Base-by-base conservation (phyloP, 192 early-diverging fungal species). In the Linnemannia exigua region DNA sequence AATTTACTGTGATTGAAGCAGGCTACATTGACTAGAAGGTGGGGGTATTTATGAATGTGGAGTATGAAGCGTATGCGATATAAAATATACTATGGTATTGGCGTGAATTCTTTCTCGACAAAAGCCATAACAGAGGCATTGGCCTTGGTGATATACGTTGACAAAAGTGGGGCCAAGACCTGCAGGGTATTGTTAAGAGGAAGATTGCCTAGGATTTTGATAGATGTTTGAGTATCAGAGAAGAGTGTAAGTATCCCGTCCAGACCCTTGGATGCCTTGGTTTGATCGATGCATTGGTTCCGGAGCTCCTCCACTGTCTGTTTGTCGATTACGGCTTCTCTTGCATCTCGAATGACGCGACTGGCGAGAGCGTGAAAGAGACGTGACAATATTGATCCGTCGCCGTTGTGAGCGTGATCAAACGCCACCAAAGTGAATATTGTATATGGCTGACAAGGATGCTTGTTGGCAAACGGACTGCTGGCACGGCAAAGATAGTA, bases 401-500 rank as follows among this genome's bases (percentile, higher is more conserved):
- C 76, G 22, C 76, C 76, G 51, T 78, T 25, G 63, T 71, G 67
- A 46, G 69, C 67, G 25, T 77, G 67, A 52, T 77, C 76, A 77
- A 77, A 77, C 35, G 67, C 76, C 41, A 70, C 76, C 67, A 77
- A 74, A 35, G 54, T 77, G 70, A 73, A 83, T 58, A 83, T 76
- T 36, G 75, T 83, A 68, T 77, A 83, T 69, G 81, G 75, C 44
- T 83, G 81, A 15, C 75, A 77, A 44, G 70, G 76, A 66, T 77
- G 75, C 48, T 69, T 61, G 28, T 73, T 46, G 72, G 81, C 70
- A 46, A 83, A 76, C 54, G 69, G 68, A 73, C 81, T 77, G 63
- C 74, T 76, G 54, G 70, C 80, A 72, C 69, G 80, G 63, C 74
- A 77, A 77, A 83, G 75, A 54, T 73, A 83, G 48, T 83, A 77